Evolutionary conservation across 2,329 filamentous ascomycete species (phyloP).

Genomic region (Microdochium trichocladiopsis): DNA sequence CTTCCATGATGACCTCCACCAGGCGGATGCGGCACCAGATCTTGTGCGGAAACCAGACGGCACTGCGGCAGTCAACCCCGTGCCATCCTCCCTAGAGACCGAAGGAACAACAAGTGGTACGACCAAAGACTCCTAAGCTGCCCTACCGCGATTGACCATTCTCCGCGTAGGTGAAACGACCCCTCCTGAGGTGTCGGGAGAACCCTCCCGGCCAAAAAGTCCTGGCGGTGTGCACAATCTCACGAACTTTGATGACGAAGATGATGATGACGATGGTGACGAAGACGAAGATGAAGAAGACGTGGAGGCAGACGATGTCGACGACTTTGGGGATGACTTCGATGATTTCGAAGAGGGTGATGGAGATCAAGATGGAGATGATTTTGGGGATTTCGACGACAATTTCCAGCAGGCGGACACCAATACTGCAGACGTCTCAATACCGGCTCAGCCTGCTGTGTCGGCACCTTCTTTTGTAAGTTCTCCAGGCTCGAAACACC

Average conservation of each 20-base stretch:
- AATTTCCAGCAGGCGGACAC: constrained; percentile 55
- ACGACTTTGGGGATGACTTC: constrained; percentile 53
- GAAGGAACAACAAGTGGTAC: constrained; percentile 24
- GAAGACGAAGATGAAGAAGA: constrained; percentile 5
- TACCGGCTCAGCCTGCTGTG: constrained; percentile 23
- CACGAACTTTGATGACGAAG: not conserved
- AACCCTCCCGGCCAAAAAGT: not conserved
- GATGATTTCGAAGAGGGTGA: constrained; percentile 57
- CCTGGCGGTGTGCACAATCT: not conserved
- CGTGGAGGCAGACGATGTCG: constrained; percentile 27
- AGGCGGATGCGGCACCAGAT: constrained; percentile 47
- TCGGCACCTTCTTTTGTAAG: constrained; percentile 36
- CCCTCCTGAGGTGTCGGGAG: not conserved
- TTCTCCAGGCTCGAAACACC: not conserved
- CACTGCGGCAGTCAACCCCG: constrained; percentile 20
- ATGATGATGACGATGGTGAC: not conserved
- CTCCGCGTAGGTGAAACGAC: constrained; percentile 23
- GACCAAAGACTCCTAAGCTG: constrained; percentile 25
- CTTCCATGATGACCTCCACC: constrained; percentile 36
- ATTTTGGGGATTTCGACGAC: constrained; percentile 67
- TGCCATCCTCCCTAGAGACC: constrained; percentile 16
- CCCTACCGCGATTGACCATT: constrained; percentile 25
- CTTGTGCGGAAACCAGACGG: constrained; percentile 34
- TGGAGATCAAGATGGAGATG: constrained; percentile 36
- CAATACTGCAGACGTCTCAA: constrained; percentile 17